Evolutionary conservation across 208 protist genomes (phyloP), one percentile per base, ranked within the genome.

Genomic region (Trypanosoma conorhini): DNA sequence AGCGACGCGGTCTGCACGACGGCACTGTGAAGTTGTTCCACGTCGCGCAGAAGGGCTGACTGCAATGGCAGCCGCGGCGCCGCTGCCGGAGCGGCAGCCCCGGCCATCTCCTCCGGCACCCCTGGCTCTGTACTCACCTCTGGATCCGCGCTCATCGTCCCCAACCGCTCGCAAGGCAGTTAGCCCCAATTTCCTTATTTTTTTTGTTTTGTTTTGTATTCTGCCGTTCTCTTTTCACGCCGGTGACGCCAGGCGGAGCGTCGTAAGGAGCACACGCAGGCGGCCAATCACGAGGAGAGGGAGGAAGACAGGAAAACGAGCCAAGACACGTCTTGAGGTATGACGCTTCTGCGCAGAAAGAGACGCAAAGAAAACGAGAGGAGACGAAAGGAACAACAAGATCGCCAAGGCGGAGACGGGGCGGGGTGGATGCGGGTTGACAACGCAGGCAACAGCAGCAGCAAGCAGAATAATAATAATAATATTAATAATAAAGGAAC

Each of bases 1-100:
- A 70, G 33, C 17, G 21, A 28, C 7, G 30, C 35, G 2, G 91
- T 68, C 35, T 81, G 74, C 15, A 38, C 52, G 7, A 74, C 73
- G 22, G 85, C 56, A 10, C 52, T 26, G 1, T 70, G 52, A 7
- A 93, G 60, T 22, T 66, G 51, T 28, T 70, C 50, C 9, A 78
- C 55, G 0, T 73, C 51, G 19, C 38, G 17, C 1, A 57, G 10
- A 38, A 52, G 30, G 8, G 15, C 15, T 33, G 62, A 57, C 4
- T 1, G 7, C 50, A 46, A 46, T 46, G 42, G 42, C 15, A 19
- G 17, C 9, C 8, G 42, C 15, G 1, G 8, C 42, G 17, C 1
- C 42, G 42, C 46, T 28, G 33, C 7, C 30, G 13, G 15, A n/a
- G 21, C 51, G 7, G 51, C 51, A n/a, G 33, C 7, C 33, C 33